A percentile compares a stretch with the other conserved stretches of the same genome.
phyloP scores from a whole-genome alignment of 169 alveolate genomes.

The Eimeria acervulina region DNA sequence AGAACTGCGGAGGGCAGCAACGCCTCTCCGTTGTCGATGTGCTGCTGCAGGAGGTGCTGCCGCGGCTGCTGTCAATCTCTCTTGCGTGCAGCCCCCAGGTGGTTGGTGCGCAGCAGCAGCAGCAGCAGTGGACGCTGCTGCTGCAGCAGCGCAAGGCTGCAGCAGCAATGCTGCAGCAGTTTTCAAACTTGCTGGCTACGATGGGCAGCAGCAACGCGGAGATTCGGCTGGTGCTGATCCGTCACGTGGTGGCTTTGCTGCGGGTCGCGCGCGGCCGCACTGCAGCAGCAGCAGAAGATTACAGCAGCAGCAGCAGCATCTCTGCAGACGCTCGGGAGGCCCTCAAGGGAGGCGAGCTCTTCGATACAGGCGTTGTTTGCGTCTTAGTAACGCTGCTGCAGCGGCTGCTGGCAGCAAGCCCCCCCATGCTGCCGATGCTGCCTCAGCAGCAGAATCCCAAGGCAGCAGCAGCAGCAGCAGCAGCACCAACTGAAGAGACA shows the following conservation, averaged over 20 bases:
- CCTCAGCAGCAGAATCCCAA: background rate
- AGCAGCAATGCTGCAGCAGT: constrained; percentile 63
- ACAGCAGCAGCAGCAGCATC: background rate
- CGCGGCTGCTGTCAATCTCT: constrained; percentile 67
- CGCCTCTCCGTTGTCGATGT: constrained; percentile 64
- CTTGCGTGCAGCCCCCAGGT: constrained; percentile 13
- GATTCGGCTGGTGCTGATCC: constrained; percentile 56
- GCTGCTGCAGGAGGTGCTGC: constrained; percentile 67
- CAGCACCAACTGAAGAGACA: background rate
- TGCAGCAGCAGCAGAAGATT: background rate
- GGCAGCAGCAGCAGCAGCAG: constrained; percentile 1
- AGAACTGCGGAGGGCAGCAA: constrained; percentile 26
- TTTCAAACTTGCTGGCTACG: constrained; percentile 53
- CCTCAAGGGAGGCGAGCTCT: background rate
- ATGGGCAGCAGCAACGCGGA: constrained; percentile 80
- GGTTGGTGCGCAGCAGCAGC: background rate
- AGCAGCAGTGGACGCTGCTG: constrained; percentile 53
- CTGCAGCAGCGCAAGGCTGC: background rate
- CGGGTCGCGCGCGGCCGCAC: constrained; percentile 44
- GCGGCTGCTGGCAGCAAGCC: constrained; percentile 46
- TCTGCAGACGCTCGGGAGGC: constrained; percentile 41
- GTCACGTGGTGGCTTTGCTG: constrained; percentile 49
- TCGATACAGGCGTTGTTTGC: constrained; percentile 12
- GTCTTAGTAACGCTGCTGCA: constrained; percentile 17
- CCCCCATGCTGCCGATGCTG: background rate